phyloP scores from a whole-genome alignment of 176 grass and related monocot species.

The Carex myosuroides region DNA sequence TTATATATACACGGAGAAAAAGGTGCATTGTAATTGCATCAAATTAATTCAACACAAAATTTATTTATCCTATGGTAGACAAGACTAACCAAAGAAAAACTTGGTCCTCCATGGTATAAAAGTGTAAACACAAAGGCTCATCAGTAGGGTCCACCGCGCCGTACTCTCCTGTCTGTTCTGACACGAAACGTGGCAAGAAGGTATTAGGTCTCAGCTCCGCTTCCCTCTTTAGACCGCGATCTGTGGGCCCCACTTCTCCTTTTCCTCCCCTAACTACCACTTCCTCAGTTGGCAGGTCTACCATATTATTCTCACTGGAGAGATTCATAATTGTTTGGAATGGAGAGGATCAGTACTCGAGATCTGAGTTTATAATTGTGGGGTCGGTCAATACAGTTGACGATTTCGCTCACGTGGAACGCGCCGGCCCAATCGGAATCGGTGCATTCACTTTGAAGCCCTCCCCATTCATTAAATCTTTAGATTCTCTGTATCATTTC shows the following conservation, averaged over 20 bases:
- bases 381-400: constrained; percentile 42
- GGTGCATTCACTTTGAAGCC: constrained; percentile 17
- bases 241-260: neutral
- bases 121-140: neutral
- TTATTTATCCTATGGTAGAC: neutral
- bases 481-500: neutral
- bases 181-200: constrained; percentile 3
- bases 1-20: neutral
- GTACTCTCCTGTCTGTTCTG: neutral
- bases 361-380: neutral
- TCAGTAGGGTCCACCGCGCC: neutral
- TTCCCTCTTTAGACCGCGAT: neutral
- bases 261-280: neutral
- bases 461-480: neutral
- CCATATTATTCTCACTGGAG: neutral
- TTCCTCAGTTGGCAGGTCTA: neutral
- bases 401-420: constrained; percentile 45
- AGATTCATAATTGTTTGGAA: neutral
- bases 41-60: neutral
- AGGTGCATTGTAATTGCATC: neutral
- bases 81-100: neutral
- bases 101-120: neutral
- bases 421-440: constrained; percentile 41
- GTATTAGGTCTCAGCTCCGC: neutral
- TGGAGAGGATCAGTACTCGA: neutral